These are phyloP conservation scores for Linnemannia schmuckeri DNA, from an alignment of 192 early-diverging fungal genomes.

Conservation along the genomic window DNA sequence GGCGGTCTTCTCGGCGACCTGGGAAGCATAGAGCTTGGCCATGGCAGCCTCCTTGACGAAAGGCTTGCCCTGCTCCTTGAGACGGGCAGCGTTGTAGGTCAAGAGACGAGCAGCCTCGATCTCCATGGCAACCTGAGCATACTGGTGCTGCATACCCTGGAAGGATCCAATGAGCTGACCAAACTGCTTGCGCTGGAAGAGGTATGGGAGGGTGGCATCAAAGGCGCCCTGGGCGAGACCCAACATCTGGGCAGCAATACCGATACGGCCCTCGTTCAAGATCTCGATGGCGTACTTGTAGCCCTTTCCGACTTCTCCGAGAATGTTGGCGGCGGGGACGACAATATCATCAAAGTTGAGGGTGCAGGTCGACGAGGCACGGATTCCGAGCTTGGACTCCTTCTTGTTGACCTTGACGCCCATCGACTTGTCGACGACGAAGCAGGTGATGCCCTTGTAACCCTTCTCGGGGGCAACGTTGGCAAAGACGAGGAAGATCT, in stretches of 20 bases:
- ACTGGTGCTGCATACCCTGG: conserved; percentile 78
- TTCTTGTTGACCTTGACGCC: conserved; percentile 96
- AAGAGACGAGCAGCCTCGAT: conserved; percentile 97
- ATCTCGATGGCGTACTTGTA: conserved; percentile 99
- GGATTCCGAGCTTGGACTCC: conserved; percentile 98
- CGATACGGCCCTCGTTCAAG: conserved; percentile 98
- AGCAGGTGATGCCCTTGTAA: conserved; percentile 98
- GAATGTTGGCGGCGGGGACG: conserved; percentile 88
- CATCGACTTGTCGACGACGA: conserved; percentile 93
- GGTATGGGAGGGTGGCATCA: conserved; percentile 90
- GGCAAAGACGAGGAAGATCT: conserved; percentile 98
- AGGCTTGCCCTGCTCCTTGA: conserved; percentile 92
- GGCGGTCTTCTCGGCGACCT: conserved; percentile 92
- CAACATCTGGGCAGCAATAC: conserved; percentile 98
- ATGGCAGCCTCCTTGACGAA: conserved; percentile 98
- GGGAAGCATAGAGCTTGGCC: conserved; percentile 96
- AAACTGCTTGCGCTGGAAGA: conserved; percentile 97
- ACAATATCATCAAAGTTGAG: conserved; percentile 93
- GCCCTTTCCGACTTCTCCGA: conserved; percentile 96
- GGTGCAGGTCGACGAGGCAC: conserved; percentile 95
- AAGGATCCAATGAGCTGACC: conserved; percentile 86
- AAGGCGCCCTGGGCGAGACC: conserved; percentile 95
- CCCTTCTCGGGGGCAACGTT: conserved; percentile 94
- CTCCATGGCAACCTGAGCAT: conserved; percentile 86
- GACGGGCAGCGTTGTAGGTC: conserved; percentile 96